Evolutionary conservation across 2,329 filamentous ascomycete species (phyloP).

Genomic region (Lomentospora prolificans): DNA sequence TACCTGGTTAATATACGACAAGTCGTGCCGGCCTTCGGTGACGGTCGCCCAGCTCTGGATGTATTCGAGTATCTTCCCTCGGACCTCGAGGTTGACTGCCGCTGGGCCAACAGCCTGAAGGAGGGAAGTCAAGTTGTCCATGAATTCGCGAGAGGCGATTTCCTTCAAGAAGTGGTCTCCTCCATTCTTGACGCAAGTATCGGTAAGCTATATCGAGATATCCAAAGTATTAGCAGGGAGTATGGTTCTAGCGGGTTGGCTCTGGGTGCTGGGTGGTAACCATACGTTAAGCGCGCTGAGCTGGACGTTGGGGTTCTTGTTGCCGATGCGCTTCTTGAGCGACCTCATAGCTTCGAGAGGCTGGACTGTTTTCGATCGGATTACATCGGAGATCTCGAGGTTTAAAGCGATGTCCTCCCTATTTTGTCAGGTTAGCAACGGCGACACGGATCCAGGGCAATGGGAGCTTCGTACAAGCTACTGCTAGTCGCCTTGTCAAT

Average conservation of each 20-base stretch:
- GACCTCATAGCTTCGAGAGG: slow-evolving; percentile 98
- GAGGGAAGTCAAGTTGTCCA: slow-evolving; percentile 91
- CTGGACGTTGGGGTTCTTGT: slow-evolving; percentile 96
- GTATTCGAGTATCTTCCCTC: slow-evolving; percentile 80
- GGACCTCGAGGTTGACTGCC: slow-evolving; percentile 76
- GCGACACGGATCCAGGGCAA: slow-evolving; percentile 13
- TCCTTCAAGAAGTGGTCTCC: slow-evolving; percentile 90
- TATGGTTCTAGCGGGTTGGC: background rate
- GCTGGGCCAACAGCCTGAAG: slow-evolving; percentile 68
- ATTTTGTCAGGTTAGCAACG: slow-evolving; percentile 6
- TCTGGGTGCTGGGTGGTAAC: background rate
- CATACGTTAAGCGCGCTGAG: slow-evolving; percentile 82
- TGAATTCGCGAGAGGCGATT: slow-evolving; percentile 93
- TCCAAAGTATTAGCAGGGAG: background rate
- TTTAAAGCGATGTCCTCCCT: slow-evolving; percentile 96
- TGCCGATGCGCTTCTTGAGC: slow-evolving; percentile 84
- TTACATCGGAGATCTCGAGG: slow-evolving; percentile 94
- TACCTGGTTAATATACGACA: slow-evolving; percentile 80
- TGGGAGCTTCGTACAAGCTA: slow-evolving; percentile 60
- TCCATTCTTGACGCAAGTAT: slow-evolving; percentile 98
- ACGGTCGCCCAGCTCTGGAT: slow-evolving; percentile 90
- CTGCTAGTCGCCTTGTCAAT: slow-evolving; percentile 90
- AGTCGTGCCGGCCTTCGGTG: slow-evolving; percentile 72
- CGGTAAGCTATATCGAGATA: slow-evolving; percentile 59
- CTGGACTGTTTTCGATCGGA: slow-evolving; percentile 93